Conservation (phyloP, 495 filamentous ascomycete genomes). For the Tuber borchii region DNA sequence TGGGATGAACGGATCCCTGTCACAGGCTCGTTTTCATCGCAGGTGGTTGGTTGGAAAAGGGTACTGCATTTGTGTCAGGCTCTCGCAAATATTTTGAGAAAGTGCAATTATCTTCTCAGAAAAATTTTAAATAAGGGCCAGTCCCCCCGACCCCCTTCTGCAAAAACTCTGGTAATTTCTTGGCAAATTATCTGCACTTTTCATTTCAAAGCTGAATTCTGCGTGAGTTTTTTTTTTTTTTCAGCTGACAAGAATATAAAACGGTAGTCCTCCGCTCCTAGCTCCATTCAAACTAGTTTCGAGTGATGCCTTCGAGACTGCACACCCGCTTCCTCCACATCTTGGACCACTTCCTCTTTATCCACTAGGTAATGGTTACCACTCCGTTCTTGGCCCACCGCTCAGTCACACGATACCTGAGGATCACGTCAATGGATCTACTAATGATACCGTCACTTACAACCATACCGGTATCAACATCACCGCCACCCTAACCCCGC, state of each 20-base stretch:
- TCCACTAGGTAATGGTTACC: neutral
- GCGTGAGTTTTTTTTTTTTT: neutral
- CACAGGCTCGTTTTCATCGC: neutral
- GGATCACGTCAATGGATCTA: neutral
- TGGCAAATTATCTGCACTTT: neutral
- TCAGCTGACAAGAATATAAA: neutral
- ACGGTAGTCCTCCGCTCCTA: too few relatives aligned
- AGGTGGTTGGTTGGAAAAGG: neutral
- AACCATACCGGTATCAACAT: neutral
- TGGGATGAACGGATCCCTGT: neutral
- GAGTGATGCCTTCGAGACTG: rapidly evolving
- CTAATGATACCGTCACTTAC: neutral
- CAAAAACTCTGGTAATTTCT: neutral
- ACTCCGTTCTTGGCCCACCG: neutral
- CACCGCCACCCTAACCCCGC: neutral
- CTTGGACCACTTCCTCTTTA: neutral
- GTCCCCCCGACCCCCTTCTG: neutral
- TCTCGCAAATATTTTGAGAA: rapidly evolving
- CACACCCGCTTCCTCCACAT: neutral
- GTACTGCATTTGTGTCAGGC: neutral
- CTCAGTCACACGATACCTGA: neutral
- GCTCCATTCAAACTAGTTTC: neutral
- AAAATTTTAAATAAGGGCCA: neutral
- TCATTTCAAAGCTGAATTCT: neutral
- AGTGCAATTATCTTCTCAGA: neutral